phyloP scores from a whole-genome alignment of 1,139 yeast species.

The Sugiyamaella paludigena region DNA sequence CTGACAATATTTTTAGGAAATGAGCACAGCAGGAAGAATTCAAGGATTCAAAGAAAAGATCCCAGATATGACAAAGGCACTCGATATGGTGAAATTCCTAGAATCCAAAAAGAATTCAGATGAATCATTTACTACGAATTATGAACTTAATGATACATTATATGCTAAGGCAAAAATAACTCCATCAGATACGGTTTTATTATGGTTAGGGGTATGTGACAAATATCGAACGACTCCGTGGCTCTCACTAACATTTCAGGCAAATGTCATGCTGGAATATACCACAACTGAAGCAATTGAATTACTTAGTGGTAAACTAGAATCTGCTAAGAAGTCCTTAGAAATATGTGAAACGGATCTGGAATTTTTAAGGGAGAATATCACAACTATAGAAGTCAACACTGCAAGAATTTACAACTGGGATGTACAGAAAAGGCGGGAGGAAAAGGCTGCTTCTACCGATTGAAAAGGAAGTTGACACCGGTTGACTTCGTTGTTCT shows the following conservation, averaged over 20 bases:
- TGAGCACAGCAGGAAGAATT: conserved; percentile 65
- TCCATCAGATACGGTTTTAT: conserved; percentile 62
- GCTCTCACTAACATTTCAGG: conserved; percentile 36
- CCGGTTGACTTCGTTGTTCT: background rate
- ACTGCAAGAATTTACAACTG: conserved; percentile 94
- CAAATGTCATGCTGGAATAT: conserved; percentile 95
- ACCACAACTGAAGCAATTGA: conserved; percentile 83
- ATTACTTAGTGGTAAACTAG: conserved; percentile 61
- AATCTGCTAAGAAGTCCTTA: conserved; percentile 60
- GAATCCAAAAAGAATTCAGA: conserved; percentile 47
- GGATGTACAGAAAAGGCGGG: conserved; percentile 85
- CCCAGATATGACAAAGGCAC: conserved; percentile 85
- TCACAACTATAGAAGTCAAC: conserved; percentile 97
- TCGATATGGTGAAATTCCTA: conserved; percentile 66
- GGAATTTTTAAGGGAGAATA: conserved; percentile 84
- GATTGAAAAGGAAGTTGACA: background rate
- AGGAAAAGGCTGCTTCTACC: conserved; percentile 28
- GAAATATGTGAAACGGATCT: conserved; percentile 73
- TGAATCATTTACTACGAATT: conserved; percentile 61
- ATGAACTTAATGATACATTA: conserved; percentile 88
- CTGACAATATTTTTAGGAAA: conserved; percentile 39
- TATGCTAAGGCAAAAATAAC: conserved; percentile 76
- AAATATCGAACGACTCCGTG: background rate
- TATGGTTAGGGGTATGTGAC: conserved; percentile 74
- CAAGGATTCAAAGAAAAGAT: conserved; percentile 68